These are phyloP conservation scores for Rhodofomes roseus DNA, from an alignment of 1,284 basidiomycete genomes.

Conservation along the genomic window DNA sequence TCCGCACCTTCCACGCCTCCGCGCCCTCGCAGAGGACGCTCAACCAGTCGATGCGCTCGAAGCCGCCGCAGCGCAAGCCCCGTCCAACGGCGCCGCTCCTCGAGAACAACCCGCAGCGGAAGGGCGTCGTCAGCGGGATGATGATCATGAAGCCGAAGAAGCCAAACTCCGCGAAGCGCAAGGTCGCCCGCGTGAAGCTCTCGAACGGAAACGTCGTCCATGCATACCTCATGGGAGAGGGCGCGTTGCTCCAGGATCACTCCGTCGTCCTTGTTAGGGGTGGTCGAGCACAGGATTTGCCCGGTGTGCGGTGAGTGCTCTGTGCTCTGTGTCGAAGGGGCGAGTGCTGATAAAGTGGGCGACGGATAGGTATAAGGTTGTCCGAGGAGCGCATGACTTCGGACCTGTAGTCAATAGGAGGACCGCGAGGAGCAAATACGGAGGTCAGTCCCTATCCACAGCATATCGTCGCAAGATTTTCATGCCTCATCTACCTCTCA, in stretches of 20 bases:
- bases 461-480: background rate
- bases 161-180: constrained; percentile 98
- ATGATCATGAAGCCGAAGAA: constrained; percentile 93
- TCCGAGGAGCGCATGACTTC: constrained; percentile 91
- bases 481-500: constrained; percentile 22
- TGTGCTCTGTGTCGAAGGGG: background rate
- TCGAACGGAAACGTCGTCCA: constrained; percentile 87
- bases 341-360: background rate
- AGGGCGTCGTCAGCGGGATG: constrained; percentile 85
- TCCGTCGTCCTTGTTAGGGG: constrained; percentile 93
- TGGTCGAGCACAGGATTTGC: constrained; percentile 95
- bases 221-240: constrained; percentile 97
- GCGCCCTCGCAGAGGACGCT: constrained; percentile 61
- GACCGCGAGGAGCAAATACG: constrained; percentile 89
- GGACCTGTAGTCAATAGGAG: constrained; percentile 86
- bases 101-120: constrained; percentile 76
- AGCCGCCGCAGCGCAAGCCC: constrained; percentile 50
- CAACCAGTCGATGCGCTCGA: constrained; percentile 72
- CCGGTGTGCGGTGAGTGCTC: constrained; percentile 82
- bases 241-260: constrained; percentile 98
- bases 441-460: constrained; percentile 53
- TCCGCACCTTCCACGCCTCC: constrained; percentile 65
- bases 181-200: constrained; percentile 93
- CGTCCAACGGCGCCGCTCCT: constrained; percentile 75
- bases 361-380: constrained; percentile 83